Conservation (phyloP, 2,329 filamentous ascomycete genomes). For the Venturia carpophila region DNA sequence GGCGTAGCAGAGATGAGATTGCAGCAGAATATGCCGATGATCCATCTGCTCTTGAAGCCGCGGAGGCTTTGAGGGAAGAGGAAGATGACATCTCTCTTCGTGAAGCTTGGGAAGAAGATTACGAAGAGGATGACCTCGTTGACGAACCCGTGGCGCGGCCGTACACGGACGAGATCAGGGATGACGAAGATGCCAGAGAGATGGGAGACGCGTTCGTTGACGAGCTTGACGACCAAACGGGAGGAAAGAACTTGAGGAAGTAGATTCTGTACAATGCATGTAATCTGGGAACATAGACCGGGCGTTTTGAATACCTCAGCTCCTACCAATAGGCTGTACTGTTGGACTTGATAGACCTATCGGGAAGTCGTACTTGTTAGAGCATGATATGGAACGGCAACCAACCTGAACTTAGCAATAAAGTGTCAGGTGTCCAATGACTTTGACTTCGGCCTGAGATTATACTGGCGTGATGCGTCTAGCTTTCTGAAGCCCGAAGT, state of each 20-base stretch:
- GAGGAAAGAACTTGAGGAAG: neutral
- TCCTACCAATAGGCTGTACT: neutral
- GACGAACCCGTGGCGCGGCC: constrained; percentile 17
- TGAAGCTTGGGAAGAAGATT: constrained; percentile 46
- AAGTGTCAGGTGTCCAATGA: no score
- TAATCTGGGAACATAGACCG: neutral
- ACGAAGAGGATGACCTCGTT: constrained; percentile 29
- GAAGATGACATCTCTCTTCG: constrained; percentile 45
- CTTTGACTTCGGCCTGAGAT: no score
- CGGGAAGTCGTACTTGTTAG: neutral
- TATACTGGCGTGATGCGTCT: no score
- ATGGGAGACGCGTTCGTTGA: constrained; percentile 13
- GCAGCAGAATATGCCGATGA: constrained; percentile 29
- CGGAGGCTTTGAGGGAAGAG: constrained; percentile 37
- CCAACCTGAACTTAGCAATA: no score
- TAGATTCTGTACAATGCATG: neutral
- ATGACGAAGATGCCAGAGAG: constrained; percentile 16
- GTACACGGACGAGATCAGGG: constrained; percentile 5
- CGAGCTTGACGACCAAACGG: neutral
- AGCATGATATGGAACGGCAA: no score
- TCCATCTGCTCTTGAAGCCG: constrained; percentile 35
- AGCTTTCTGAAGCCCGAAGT: no score
- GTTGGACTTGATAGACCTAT: neutral
- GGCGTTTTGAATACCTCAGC: constrained; percentile 1
- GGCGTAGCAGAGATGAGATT: constrained; percentile 24